phyloP scores from a whole-genome alignment of 192 early-diverging fungal genomes.

The Chytriomyces confervae region DNA sequence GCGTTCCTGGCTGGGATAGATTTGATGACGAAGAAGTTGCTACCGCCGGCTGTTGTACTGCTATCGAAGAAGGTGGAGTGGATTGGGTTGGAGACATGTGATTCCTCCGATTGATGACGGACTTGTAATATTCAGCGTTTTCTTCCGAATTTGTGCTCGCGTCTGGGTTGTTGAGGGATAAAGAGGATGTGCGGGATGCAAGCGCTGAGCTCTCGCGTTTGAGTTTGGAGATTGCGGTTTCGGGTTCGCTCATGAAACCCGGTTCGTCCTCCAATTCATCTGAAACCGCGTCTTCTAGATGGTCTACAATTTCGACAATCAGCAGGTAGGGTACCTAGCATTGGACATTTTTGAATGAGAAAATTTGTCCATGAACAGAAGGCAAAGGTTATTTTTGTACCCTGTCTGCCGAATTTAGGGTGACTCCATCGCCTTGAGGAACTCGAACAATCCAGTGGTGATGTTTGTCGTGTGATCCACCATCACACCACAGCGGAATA shows the following conservation, averaged over 20 bases:
- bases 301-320: slow-evolving; percentile 86
- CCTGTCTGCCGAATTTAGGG: slow-evolving; percentile 95
- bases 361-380: background rate
- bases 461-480: slow-evolving; percentile 53
- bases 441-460: slow-evolving; percentile 94
- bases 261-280: background rate
- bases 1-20: background rate
- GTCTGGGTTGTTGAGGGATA: slow-evolving; percentile 23
- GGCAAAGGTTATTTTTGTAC: slow-evolving; percentile 47
- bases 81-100: slow-evolving; percentile 24
- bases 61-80: background rate
- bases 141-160: slow-evolving; percentile 24
- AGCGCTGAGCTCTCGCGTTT: background rate
- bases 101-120: slow-evolving; percentile 20
- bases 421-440: slow-evolving; percentile 89
- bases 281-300: slow-evolving; percentile 41
- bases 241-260: background rate
- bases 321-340: slow-evolving; percentile 85
- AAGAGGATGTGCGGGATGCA: background rate
- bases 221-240: background rate
- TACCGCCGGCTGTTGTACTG: background rate
- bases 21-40: background rate
- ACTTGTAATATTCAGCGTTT: slow-evolving; percentile 35
- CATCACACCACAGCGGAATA: slow-evolving; percentile 91
- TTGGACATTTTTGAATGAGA: background rate